A percentile compares a stretch with the other conserved stretches of the same genome.
phyloP scores from a whole-genome alignment of 208 protist genomes.

The Acanthamoeba quina region DNA sequence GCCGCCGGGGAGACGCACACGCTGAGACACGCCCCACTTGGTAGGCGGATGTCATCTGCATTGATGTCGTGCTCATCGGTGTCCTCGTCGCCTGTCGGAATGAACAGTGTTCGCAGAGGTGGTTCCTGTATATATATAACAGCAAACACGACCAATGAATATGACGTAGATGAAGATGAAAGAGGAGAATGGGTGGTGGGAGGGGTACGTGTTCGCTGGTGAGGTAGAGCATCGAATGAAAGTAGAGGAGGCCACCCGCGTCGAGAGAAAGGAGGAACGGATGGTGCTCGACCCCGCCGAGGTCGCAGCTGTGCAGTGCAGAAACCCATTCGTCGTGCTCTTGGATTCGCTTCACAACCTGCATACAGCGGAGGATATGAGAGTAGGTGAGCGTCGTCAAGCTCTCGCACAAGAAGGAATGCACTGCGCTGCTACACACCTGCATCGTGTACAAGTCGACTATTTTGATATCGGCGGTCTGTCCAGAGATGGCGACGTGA shows the following conservation, averaged over 20 bases:
- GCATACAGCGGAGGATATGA: neutral
- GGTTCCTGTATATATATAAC: neutral
- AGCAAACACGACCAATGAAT: neutral
- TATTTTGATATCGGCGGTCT: conserved; percentile 33
- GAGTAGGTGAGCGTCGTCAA: no score
- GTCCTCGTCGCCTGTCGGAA: neutral
- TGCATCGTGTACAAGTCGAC: conserved; percentile 68
- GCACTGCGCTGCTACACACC: neutral
- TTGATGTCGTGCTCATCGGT: conserved; percentile 48
- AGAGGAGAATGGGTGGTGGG: neutral
- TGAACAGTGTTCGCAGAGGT: neutral
- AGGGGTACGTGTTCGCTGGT: neutral
- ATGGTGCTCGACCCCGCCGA: conserved; percentile 36
- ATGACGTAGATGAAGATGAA: neutral
- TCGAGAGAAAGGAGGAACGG: conserved; percentile 48
- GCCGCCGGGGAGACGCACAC: conserved; percentile 32
- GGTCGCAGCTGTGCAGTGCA: conserved; percentile 48
- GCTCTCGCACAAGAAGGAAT: neutral
- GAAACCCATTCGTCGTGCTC: conserved; percentile 10
- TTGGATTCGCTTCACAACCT: conserved; percentile 54
- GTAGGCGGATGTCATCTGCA: conserved; percentile 37
- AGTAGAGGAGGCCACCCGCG: conserved; percentile 12
- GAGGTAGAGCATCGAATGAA: conserved; percentile 51
- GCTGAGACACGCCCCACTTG: neutral
- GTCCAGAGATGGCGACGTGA: conserved; percentile 43